Conservation (phyloP, 176 grass and related monocot species). For the Carex cristatella region DNA sequence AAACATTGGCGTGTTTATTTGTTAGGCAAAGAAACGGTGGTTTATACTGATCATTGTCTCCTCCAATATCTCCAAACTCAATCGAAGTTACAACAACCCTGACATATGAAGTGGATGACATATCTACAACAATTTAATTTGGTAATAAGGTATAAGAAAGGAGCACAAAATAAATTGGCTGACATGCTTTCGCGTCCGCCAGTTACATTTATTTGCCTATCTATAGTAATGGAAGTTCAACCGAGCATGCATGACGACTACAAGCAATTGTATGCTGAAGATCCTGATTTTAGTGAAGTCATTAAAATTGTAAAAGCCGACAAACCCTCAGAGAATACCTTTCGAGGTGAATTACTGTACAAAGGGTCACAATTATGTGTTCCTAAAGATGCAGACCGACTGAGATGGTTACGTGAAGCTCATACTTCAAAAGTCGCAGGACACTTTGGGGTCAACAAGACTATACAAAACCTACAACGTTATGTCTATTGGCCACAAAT, state of each 20-base stretch:
- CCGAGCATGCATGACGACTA: constrained; percentile 10
- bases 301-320: background rate
- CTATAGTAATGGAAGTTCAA: background rate
- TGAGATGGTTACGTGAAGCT: constrained; percentile 7
- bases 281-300: background rate
- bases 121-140: constrained; percentile 16
- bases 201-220: too few relatives aligned
- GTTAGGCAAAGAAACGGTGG: constrained; percentile 1
- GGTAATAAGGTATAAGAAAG: background rate
- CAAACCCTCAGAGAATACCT: background rate
- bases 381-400: background rate
- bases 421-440: constrained; percentile 9
- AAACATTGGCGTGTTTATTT: constrained; percentile 18
- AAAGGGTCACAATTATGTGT: constrained; percentile 13
- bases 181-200: too few relatives aligned
- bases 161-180: too few relatives aligned
- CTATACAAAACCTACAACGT: constrained; percentile 1
- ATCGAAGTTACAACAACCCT: constrained; percentile 10
- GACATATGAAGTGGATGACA: constrained; percentile 9
- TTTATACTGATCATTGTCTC: background rate
- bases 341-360: background rate
- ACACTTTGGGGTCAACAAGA: constrained; percentile 13
- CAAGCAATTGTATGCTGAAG: background rate
- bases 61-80: constrained; percentile 22
- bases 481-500: constrained; percentile 13